phyloP scores from a whole-genome alignment of 2,329 filamentous ascomycete species.

The Elsinoe australis region DNA sequence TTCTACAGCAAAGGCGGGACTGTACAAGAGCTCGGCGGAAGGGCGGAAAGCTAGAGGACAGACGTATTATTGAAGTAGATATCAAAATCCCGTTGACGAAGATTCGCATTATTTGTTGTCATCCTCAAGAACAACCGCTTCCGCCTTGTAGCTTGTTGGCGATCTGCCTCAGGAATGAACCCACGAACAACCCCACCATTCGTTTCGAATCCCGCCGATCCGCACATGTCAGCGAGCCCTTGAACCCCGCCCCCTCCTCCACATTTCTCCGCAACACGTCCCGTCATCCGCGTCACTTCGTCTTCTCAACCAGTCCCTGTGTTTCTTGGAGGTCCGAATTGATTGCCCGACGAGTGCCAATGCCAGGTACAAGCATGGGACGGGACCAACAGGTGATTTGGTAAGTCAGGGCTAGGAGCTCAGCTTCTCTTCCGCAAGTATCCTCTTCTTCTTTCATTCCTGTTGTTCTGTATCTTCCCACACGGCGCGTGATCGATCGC shows the following conservation, averaged over 20 bases:
- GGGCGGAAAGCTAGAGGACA: slow-evolving; percentile 36
- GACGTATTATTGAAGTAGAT: slow-evolving; percentile 32
- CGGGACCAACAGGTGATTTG: background rate
- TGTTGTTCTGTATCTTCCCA: background rate
- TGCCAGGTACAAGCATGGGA: slow-evolving; percentile 7
- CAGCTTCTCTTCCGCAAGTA: background rate
- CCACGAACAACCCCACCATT: slow-evolving; percentile 17
- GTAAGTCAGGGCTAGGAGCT: slow-evolving; percentile 6
- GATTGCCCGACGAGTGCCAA: slow-evolving; percentile 5
- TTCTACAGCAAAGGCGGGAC: slow-evolving; percentile 39
- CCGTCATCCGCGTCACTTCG: slow-evolving; percentile 9
- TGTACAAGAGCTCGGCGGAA: slow-evolving; percentile 35
- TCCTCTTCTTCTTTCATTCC: background rate
- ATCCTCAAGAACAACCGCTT: no score
- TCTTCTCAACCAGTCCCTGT: background rate
- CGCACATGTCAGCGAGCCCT: no score
- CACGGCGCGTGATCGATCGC: background rate
- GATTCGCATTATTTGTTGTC: no score
- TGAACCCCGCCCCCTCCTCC: slow-evolving; percentile 13
- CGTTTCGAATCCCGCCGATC: no score
- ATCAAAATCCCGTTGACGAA: background rate
- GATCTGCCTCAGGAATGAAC: background rate
- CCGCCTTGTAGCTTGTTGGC: no score
- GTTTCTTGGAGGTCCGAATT: background rate
- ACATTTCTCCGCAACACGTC: slow-evolving; percentile 1